Percentiles rank a stretch among this genome's conserved stretches.
These are phyloP conservation scores for sunflower (Helianthus annuus) DNA, from an alignment of 129 eudicot species.

Conservation along the genomic window DNA sequence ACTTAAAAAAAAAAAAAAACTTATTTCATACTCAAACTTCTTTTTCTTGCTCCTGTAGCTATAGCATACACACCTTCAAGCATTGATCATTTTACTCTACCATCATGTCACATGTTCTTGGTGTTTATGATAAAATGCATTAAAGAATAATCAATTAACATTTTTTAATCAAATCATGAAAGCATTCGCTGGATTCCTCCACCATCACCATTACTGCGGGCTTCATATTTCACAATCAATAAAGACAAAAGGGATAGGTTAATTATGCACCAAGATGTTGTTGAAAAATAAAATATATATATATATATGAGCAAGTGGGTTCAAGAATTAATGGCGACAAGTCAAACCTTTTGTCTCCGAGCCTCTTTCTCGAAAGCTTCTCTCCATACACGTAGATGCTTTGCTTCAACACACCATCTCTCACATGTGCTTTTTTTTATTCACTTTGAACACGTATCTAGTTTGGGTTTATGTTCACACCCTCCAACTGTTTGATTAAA, in stretches of 20 bases:
- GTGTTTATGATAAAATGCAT: neutral
- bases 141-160: slow-evolving; percentile 8
- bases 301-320: neutral
- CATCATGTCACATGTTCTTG: neutral
- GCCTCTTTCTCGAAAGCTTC: slow-evolving; percentile 11
- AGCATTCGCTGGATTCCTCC: slow-evolving; percentile 18
- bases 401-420: slow-evolving; percentile 12
- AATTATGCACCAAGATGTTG: slow-evolving; percentile 9
- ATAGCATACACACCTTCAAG: no score
- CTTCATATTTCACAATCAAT: neutral
- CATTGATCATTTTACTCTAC: neutral
- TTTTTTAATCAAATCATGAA: slow-evolving; percentile 4
- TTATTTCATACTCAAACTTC: no score
- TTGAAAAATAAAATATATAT: neutral
- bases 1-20: no score
- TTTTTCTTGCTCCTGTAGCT: no score
- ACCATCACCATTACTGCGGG: slow-evolving; percentile 2
- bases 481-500: slow-evolving; percentile 32
- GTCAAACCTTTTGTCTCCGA: slow-evolving; percentile 37
- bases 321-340: slow-evolving; percentile 34
- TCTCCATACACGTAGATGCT: slow-evolving; percentile 27
- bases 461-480: slow-evolving; percentile 18
- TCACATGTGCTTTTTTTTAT: neutral
- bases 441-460: slow-evolving; percentile 13
- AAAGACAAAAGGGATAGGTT: slow-evolving; percentile 20